Evolutionary conservation across 805 yeast species (phyloP).

Genomic region (Lipomyces sp.): DNA sequence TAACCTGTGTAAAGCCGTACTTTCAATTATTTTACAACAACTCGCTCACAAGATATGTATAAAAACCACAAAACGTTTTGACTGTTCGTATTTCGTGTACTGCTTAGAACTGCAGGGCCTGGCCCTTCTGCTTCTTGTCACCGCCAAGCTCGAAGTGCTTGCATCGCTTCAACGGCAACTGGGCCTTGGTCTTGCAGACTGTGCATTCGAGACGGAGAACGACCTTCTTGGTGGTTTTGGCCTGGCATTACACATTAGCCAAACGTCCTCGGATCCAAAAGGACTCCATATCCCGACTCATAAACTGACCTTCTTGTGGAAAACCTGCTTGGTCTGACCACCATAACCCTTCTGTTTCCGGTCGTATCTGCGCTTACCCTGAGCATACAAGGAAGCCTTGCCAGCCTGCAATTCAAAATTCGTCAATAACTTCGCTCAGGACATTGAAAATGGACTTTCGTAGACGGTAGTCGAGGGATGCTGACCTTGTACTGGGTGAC

Average conservation of each 20-base stretch:
- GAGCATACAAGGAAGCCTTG: conserved; percentile 98
- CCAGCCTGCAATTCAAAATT: conserved; percentile 58
- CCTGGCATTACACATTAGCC: conserved; percentile 39
- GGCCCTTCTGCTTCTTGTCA: conserved; percentile 99
- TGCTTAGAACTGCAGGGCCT: conserved; percentile 93
- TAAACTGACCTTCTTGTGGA: conserved; percentile 98
- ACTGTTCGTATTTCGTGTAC: neutral
- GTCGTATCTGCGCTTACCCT: conserved; percentile 99
- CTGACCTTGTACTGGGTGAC: conserved; percentile 93
- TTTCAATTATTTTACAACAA: neutral
- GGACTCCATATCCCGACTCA: no score
- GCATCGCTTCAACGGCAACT: conserved; percentile 97
- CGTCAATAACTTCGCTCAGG: neutral
- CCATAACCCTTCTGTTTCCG: conserved; percentile 99
- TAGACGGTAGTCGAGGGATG: neutral
- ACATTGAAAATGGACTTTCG: neutral
- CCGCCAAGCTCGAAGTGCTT: conserved; percentile 99
- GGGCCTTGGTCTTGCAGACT: conserved; percentile 97
- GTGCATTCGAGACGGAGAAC: conserved; percentile 99
- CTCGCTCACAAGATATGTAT: neutral
- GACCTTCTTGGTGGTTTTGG: conserved; percentile 99
- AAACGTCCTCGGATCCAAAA: no score
- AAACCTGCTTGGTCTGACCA: conserved; percentile 99
- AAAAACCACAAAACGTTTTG: neutral
- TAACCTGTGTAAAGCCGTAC: no score